These are phyloP conservation scores for Testicularia cyperi DNA, from an alignment of 1,284 basidiomycete genomes.

Conservation along the genomic window DNA sequence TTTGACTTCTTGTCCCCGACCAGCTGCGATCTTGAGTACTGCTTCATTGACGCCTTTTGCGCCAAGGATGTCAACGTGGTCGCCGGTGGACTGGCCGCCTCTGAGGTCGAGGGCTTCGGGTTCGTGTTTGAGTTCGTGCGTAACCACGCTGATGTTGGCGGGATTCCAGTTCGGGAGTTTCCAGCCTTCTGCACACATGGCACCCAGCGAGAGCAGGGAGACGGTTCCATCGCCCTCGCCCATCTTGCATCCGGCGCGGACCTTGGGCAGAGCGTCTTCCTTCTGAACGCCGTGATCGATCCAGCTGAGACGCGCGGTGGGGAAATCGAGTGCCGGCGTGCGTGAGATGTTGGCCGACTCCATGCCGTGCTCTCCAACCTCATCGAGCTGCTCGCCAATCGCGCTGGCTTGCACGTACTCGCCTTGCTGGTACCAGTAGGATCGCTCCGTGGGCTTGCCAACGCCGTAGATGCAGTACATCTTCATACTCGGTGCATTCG, in stretches of 20 bases:
- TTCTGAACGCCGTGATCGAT: slow-evolving; percentile 39
- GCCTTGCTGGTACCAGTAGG: slow-evolving; percentile 52
- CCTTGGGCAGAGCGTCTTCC: slow-evolving; percentile 40
- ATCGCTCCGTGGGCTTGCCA: slow-evolving; percentile 91
- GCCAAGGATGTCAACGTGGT: slow-evolving; percentile 89
- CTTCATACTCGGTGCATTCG: slow-evolving; percentile 87
- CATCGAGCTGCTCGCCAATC: slow-evolving; percentile 33
- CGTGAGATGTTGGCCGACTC: slow-evolving; percentile 39
- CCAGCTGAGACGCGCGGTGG: slow-evolving; percentile 43
- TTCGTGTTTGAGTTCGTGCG: slow-evolving; percentile 85
- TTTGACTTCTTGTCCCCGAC: slow-evolving; percentile 61
- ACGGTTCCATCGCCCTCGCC: slow-evolving; percentile 87
- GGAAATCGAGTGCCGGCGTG: slow-evolving; percentile 41
- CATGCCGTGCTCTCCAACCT: slow-evolving; percentile 14
- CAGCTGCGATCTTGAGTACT: slow-evolving; percentile 83
- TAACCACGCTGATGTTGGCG: slow-evolving; percentile 72
- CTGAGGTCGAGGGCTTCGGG: slow-evolving; percentile 75
- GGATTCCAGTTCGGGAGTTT: slow-evolving; percentile 89
- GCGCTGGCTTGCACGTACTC: slow-evolving; percentile 27
- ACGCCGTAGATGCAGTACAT: slow-evolving; percentile 92
- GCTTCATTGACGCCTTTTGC: slow-evolving; percentile 83
- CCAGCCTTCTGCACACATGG: slow-evolving; percentile 93
- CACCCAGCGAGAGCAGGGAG: slow-evolving; percentile 80
- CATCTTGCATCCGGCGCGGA: slow-evolving; percentile 51
- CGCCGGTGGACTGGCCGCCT: slow-evolving; percentile 70